Percentiles rank a stretch among this genome's conserved stretches.
These are phyloP conservation scores for Eucalyptus fibrosa DNA, from an alignment of 345 rosid genomes.

Conservation along the genomic window DNA sequence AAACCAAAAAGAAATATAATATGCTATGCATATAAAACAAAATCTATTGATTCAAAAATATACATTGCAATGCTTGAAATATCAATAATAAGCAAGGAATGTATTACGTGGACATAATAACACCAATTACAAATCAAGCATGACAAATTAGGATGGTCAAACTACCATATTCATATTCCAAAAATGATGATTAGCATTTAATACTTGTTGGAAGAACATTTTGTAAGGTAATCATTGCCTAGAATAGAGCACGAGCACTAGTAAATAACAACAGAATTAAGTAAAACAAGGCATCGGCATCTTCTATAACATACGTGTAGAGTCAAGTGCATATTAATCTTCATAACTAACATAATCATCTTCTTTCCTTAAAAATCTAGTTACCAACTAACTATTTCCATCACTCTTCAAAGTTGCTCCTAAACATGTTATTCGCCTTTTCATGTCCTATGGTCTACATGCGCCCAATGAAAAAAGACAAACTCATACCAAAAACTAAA, in stretches of 20 bases:
- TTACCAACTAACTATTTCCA: too few species aligned
- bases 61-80: not conserved
- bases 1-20: too few species aligned
- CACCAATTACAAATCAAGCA: not conserved
- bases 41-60: not conserved
- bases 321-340: not conserved
- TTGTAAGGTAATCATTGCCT: not conserved
- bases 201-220: not conserved
- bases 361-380: not conserved
- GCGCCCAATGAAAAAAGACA: too few species aligned
- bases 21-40: too few species aligned
- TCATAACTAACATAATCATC: not conserved
- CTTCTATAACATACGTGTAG: accelerated
- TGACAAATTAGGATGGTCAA: not conserved
- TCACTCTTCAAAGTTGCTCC: not conserved
- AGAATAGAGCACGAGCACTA: not conserved
- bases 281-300: not conserved
- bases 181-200: accelerated
- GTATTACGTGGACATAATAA: not conserved
- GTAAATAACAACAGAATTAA: not conserved
- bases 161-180: not conserved
- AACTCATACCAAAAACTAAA: too few species aligned
- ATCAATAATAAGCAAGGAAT: not conserved
- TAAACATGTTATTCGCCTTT: not conserved
- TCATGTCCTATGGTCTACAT: too few species aligned